Evolutionary conservation across 345 rosid genomes (phyloP).

Genomic region (Eutrema heterophyllum): DNA sequence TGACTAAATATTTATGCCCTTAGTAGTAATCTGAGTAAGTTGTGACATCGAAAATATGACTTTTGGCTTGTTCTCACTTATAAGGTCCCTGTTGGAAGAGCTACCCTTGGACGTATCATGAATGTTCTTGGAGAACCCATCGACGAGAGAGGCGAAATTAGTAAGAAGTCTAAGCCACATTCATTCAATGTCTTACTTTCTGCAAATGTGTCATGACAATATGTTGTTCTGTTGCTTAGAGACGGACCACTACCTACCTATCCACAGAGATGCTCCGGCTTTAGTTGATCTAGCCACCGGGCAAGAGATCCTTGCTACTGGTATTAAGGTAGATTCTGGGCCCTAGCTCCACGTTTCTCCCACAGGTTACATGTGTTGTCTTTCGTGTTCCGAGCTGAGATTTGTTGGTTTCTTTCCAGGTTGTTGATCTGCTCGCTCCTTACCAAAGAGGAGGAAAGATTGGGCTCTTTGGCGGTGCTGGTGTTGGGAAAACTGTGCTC

Average conservation of each 20-base stretch:
- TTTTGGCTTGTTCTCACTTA: neutral
- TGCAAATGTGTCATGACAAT: neutral
- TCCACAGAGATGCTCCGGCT: constrained; percentile 93
- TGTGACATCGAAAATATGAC: neutral
- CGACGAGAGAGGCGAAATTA: constrained; percentile 78
- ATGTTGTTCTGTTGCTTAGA: constrained; percentile 32
- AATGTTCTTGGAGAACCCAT: constrained; percentile 98
- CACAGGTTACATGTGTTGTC: neutral
- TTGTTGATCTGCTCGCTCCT: constrained; percentile 96
- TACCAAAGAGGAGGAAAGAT: constrained; percentile 99
- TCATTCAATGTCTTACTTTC: neutral
- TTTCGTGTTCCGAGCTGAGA: neutral
- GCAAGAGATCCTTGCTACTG: constrained; percentile 94
- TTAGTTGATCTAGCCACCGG: constrained; percentile 97
- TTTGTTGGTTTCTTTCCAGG: constrained; percentile 35
- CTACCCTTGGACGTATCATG: constrained; percentile 94
- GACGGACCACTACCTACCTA: constrained; percentile 87
- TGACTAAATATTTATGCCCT: neutral
- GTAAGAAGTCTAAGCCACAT: constrained; percentile 39
- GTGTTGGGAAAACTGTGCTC: constrained; percentile 97
- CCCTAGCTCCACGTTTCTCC: neutral
- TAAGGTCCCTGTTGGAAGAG: constrained; percentile 95
- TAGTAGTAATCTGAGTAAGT: neutral
- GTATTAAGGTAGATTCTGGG: constrained; percentile 54
- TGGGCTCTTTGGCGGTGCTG: constrained; percentile 99